A percentile compares a stretch with the other conserved stretches of the same genome.
These are phyloP conservation scores for Fusarium austroafricanum DNA, from an alignment of 2,329 filamentous ascomycete genomes.

Conservation along the genomic window DNA sequence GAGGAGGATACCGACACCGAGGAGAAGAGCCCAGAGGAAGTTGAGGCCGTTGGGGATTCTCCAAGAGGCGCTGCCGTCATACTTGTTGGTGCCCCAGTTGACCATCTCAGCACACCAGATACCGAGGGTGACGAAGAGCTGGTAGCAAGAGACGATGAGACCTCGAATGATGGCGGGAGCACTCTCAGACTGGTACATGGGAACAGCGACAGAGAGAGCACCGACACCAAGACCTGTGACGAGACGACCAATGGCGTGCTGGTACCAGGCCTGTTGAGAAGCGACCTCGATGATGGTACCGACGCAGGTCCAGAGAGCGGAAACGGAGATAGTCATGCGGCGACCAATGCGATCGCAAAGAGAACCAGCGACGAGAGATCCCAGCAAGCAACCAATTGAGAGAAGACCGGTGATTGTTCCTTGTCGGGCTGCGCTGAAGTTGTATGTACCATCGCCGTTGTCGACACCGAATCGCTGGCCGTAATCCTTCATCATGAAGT, in stretches of 20 bases:
- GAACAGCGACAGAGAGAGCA: conserved; percentile 70
- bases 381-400: conserved; percentile 69
- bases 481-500: conserved; percentile 70
- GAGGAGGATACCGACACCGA: conserved; percentile 62
- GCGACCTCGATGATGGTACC: conserved; percentile 74
- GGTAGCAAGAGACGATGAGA: conserved; percentile 72
- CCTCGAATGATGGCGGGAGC: conserved; percentile 73
- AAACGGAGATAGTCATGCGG: conserved; percentile 69
- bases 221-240: conserved; percentile 76
- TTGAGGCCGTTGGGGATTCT: conserved; percentile 70
- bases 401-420: conserved; percentile 73
- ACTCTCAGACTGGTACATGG: conserved; percentile 77
- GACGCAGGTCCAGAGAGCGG: conserved; percentile 71
- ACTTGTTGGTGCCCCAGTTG: conserved; percentile 69
- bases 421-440: conserved; percentile 69
- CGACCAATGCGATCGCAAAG: conserved; percentile 72
- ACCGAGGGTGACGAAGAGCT: conserved; percentile 76
- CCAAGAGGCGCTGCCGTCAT: conserved; percentile 65
- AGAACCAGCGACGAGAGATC: conserved; percentile 68
- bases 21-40: conserved; percentile 65
- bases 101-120: conserved; percentile 70
- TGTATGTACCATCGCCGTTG: conserved; percentile 52
- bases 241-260: conserved; percentile 72
- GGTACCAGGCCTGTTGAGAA: conserved; percentile 67
- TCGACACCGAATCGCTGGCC: conserved; percentile 63